Evolutionary conservation across 1,284 basidiomycete genomes (phyloP).

Genomic region (Phaffia rhodozyma): DNA sequence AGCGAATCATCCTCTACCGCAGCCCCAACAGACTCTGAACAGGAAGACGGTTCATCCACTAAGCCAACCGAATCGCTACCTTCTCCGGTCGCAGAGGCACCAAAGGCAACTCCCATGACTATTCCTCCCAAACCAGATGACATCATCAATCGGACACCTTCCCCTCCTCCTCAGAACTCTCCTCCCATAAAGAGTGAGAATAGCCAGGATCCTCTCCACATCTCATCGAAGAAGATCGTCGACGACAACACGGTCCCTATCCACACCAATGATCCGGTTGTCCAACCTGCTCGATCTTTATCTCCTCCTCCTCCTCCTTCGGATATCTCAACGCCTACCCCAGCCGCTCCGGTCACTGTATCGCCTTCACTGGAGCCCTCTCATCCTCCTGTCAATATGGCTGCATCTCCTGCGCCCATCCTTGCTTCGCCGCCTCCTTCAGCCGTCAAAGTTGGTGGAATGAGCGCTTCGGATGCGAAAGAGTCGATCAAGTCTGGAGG

Average conservation of each 20-base stretch:
- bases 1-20: neutral
- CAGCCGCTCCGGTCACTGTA: neutral
- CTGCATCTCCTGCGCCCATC: neutral
- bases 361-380: no score
- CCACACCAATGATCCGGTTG: neutral
- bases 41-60: neutral
- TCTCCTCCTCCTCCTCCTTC: neutral
- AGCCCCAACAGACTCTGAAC: no score
- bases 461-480: constrained; percentile 17
- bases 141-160: neutral
- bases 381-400: neutral
- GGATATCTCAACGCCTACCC: neutral
- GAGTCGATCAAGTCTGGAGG: constrained; percentile 14
- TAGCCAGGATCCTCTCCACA: no score
- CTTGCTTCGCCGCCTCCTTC: neutral
- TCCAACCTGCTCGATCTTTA: neutral
- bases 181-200: neutral
- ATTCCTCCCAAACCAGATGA: no score
- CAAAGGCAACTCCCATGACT: neutral
- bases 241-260: neutral
- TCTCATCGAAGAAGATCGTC: neutral
- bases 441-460: constrained; percentile 17
- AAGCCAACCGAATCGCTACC: neutral
- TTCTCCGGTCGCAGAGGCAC: neutral
- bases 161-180: constrained; percentile 3